Evolutionary conservation across 176 grass and related monocot species (phyloP).

Genomic region (Carex scoparia): DNA sequence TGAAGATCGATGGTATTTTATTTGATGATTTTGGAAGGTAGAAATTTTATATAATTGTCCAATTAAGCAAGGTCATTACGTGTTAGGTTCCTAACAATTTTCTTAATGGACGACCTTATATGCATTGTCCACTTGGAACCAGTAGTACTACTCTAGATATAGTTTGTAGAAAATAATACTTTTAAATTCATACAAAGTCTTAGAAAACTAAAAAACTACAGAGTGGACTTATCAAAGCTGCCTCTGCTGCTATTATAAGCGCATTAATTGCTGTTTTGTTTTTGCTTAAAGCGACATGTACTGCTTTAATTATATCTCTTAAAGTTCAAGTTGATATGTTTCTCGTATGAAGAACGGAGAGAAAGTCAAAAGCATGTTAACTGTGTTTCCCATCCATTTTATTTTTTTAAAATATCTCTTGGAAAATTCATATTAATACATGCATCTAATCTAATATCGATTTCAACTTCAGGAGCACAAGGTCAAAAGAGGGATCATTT

Average conservation of each 20-base stretch:
- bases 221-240: background rate
- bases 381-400: background rate
- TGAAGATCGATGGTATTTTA: no score
- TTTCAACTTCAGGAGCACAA: background rate
- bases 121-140: background rate
- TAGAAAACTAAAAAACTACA: no score
- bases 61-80: background rate
- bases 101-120: background rate
- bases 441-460: background rate
- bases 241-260: background rate
- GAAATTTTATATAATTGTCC: no score
- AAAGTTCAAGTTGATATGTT: background rate
- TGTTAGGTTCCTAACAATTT: background rate
- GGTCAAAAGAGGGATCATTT: background rate
- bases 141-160: background rate
- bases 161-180: background rate
- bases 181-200: background rate
- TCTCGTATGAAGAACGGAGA: background rate
- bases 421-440: background rate
- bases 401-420: background rate
- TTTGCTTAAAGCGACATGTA: conserved; percentile 2
- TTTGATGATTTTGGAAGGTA: no score
- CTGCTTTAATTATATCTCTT: background rate
- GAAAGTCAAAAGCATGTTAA: background rate
- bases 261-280: background rate